phyloP scores from a whole-genome alignment of 257 asterid species.

The Ilex aquifolium region DNA sequence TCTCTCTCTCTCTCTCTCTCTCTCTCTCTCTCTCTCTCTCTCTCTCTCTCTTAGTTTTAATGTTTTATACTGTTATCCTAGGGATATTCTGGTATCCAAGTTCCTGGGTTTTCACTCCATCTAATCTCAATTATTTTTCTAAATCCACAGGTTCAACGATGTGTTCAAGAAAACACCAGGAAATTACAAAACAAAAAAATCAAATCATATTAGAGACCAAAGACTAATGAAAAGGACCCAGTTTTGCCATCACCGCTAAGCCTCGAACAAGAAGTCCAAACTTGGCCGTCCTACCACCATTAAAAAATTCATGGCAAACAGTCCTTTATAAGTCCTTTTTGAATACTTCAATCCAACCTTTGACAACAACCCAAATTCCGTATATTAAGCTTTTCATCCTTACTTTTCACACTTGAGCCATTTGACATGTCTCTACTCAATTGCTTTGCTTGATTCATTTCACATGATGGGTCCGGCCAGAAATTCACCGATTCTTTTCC shows the following conservation, averaged over 20 bases:
- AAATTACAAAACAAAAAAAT: too few species aligned
- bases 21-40: too few species aligned
- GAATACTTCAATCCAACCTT: not conserved
- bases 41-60: too few species aligned
- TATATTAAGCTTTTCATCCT: not conserved
- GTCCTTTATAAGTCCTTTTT: not conserved
- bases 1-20: too few species aligned
- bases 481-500: not conserved
- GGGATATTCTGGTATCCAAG: too few species aligned
- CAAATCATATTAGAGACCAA: not conserved
- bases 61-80: too few species aligned
- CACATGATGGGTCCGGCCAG: not conserved
- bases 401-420: not conserved
- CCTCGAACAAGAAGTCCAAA: not conserved
- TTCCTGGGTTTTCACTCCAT: too few species aligned
- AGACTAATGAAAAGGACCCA: not conserved
- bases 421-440: not conserved
- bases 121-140: too few species aligned
- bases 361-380: not conserved
- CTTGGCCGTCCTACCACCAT: not conserved
- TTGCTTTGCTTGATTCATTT: not conserved
- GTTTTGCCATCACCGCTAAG: not conserved
- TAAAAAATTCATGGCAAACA: not conserved
- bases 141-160: too few species aligned
- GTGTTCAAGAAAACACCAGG: too few species aligned